Evolutionary conservation across 169 alveolate genomes (phyloP).

Genomic region (Cryptosporidium ubiquitum): DNA sequence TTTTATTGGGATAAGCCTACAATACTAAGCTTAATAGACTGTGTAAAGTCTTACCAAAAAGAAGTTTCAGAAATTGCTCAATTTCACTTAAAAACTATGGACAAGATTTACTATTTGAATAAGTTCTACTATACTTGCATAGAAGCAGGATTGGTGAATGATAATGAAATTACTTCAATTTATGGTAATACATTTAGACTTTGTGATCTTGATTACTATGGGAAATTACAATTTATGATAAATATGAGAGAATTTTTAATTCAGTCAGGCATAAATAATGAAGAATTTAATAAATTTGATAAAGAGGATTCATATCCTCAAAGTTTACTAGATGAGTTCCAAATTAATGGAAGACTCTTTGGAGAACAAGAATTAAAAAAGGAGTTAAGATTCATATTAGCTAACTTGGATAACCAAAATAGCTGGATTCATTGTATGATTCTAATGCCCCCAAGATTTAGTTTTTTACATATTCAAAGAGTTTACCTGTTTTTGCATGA

Average conservation of each 20-base stretch:
- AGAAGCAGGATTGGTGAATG: not conserved
- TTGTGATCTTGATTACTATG: not conserved
- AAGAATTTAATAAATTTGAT: not conserved
- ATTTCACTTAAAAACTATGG: not conserved
- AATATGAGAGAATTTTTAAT: conserved; percentile 10
- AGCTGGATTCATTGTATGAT: conserved; percentile 49
- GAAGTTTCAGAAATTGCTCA: not conserved
- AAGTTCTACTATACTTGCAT: conserved; percentile 12
- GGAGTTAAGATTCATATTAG: not conserved
- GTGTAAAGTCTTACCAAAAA: conserved; percentile 26
- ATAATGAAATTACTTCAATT: conserved; percentile 1
- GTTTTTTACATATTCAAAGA: conserved; percentile 12
- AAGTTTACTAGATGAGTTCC: not conserved
- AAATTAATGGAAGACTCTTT: not conserved
- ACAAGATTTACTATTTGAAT: conserved; percentile 8
- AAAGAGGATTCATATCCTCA: not conserved
- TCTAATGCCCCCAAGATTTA: conserved; percentile 61
- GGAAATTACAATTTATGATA: conserved; percentile 14
- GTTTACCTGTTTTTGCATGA: conserved; percentile 5
- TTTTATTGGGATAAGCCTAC: conserved; percentile 73
- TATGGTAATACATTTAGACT: conserved; percentile 31
- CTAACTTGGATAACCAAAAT: not conserved
- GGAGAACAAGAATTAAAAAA: not conserved
- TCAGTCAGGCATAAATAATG: not conserved
- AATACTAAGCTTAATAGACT: conserved; percentile 12